phyloP scores from a whole-genome alignment of 352 stramenopile species.

The Poterioochromonas sp. region DNA sequence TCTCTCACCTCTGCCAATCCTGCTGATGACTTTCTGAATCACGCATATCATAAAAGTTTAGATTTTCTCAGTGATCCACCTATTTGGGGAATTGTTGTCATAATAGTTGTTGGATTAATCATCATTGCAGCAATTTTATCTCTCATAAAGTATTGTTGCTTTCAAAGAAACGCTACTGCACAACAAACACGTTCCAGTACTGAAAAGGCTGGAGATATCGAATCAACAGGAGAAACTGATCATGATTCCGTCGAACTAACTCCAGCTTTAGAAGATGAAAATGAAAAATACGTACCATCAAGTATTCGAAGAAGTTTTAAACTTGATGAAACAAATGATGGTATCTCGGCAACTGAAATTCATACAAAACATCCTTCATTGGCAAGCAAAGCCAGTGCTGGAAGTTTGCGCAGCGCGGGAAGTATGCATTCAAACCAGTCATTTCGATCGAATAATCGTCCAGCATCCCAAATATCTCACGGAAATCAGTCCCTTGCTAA shows the following conservation, averaged over 20 bases:
- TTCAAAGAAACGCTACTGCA: background rate
- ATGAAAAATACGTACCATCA: slow-evolving; percentile 11
- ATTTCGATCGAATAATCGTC: too few species aligned
- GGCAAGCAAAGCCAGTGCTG: too few species aligned
- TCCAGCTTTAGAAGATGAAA: background rate
- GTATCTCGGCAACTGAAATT: too few species aligned
- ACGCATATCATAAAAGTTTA: background rate
- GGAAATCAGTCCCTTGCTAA: too few species aligned
- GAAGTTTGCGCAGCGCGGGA: too few species aligned
- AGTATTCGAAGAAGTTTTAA: background rate
- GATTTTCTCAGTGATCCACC: background rate
- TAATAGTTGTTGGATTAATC: background rate
- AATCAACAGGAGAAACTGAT: background rate
- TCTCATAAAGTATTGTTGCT: background rate
- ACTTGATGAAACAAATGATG: background rate
- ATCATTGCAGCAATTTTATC: background rate
- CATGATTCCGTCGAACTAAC: background rate
- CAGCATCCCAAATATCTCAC: too few species aligned
- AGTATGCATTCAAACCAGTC: too few species aligned
- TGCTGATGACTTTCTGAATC: background rate
- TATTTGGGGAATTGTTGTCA: background rate
- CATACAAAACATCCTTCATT: too few species aligned
- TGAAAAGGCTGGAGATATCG: background rate
- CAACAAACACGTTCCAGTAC: too few species aligned
- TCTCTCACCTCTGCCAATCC: too few species aligned